Evolutionary conservation across 495 filamentous ascomycete species (phyloP), one percentile per base, ranked within the genome.

Genomic region (Penicillium coprophilum): DNA sequence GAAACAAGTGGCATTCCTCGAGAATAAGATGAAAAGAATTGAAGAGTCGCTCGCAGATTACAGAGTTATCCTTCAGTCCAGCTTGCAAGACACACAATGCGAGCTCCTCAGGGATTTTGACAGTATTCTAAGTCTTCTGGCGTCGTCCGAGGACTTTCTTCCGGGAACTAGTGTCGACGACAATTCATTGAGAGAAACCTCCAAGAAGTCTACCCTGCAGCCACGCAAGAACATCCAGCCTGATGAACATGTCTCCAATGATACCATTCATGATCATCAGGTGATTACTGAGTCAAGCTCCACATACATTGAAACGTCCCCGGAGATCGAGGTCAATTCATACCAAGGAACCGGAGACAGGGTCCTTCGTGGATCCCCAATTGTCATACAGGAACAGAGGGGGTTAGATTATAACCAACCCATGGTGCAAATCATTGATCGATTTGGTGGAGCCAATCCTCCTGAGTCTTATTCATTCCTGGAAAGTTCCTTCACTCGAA

Each of bases 401-500:
- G 11, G 8, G 23, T n/a, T 34, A 15, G 32, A n/a, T 2, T 8
- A 8, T 50, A 31, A 38, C 21, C 31, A 21, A 19, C 20, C 28
- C 12, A 38, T 24, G 2, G 21, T 24, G 17, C 15, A 53, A 27
- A 8, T 21, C 13, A 6, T 21, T n/a, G 50, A 31, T 30, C 36
- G 7, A 15, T 44, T 34, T 6, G 27, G 24, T 31, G 38, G 17
- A 30, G n/a, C 20, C 53, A 28, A 50, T 46, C 11, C 27, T 15
- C 56, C 39, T 0, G 58, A 58, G 49, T 61, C 58, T 12, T 63
- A 64, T 39, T 62, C 62, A 36, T 63, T 80, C 36, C 71, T 81
- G 10, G 90, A 92, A 67, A 72, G 72, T 19, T 81, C 81, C 15
- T 91, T 92, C 53, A 83, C 83, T 17, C 81, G 88, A 2, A 77